Base-by-base conservation (phyloP, 1,284 basidiomycete genomes). In the Ustilago crameri region DNA sequence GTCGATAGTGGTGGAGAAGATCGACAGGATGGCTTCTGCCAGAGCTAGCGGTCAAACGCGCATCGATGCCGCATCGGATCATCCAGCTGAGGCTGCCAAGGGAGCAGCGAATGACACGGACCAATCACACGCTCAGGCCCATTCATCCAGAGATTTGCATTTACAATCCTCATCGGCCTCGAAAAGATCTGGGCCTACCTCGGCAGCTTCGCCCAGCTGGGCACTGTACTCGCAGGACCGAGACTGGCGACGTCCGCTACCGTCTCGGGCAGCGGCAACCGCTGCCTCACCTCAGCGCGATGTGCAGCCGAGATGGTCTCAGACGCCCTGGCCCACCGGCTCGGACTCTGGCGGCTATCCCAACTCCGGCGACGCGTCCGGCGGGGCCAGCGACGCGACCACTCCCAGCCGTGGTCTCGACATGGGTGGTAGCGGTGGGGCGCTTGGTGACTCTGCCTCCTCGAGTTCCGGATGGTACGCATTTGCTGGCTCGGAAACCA, bases 1-100 rank as follows among this genome's bases (percentile, higher is more conserved):
- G 14, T 61, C 61, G 17, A 53, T 62, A 4, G 57, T 73, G 8
- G 61, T 73, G n/a, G 61, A 73, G 34, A 68, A 69, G 61, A 61
- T 73, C 32, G 64, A 73, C 23, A 52, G 64, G 27, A 53, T 59
- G 53, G 35, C 63, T 27, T 27, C 55, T n/a, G 51, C 54, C 8
- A 30, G 51, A 14, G 30, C 23, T 2, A 48, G 34, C 14, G 43
- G 46, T 3, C 27, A 41, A 17, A 18, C 23, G 3, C 50, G 51
- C 3, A 18, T 17, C 3, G 47, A 45, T 5, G 34, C n/a, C 1
- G 9, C 26, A n/a, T n/a, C 43, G 5, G 61, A 41, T n/a, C 53
- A 45, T 9, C 32, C 20, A 1, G 35, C 17, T 20, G 48, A 51
- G 17, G 12, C 20, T 1, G 20, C 26, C 20, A 45, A 37, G 41